A percentile compares a stretch with the other conserved stretches of the same genome.
These are phyloP conservation scores for Coemansia furcata DNA, from an alignment of 192 early-diverging fungal species.

Conservation along the genomic window DNA sequence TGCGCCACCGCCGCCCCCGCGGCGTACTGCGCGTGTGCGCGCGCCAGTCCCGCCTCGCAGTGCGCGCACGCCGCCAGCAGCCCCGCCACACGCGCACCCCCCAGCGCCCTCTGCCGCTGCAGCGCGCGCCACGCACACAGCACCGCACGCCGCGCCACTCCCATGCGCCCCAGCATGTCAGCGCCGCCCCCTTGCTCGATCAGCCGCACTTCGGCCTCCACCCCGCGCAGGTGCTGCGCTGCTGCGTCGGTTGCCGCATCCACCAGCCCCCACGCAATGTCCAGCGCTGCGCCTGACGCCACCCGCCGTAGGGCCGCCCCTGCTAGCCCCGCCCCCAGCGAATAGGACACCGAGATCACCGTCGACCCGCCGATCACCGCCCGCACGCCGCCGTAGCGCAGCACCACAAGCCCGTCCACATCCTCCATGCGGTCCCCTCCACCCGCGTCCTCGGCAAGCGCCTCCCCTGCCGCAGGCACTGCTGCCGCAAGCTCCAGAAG, in stretches of 20 bases:
- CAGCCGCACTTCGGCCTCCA: constrained; percentile 69
- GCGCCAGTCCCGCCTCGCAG: constrained; percentile 69
- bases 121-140: constrained; percentile 67
- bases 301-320: neutral
- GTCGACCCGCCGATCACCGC: constrained; percentile 3
- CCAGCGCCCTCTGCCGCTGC: constrained; percentile 59
- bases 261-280: constrained; percentile 62
- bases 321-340: constrained; percentile 1
- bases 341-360: neutral
- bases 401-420: neutral
- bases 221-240: constrained; percentile 58
- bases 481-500: constrained; percentile 58
- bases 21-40: constrained; percentile 79
- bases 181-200: constrained; percentile 35
- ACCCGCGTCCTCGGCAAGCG: neutral
- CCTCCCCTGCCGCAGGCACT: neutral
- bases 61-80: constrained; percentile 67
- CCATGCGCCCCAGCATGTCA: constrained; percentile 76
- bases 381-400: constrained; percentile 1
- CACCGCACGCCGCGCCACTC: constrained; percentile 68
- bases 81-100: constrained; percentile 51
- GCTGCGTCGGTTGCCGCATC: constrained; percentile 79
- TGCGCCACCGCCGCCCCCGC: constrained; percentile 77
- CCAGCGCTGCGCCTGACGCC: constrained; percentile 39
- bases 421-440: constrained; percentile 19